Evolutionary conservation across 495 filamentous ascomycete genomes (phyloP).

Genomic region (Podospora didyma): DNA sequence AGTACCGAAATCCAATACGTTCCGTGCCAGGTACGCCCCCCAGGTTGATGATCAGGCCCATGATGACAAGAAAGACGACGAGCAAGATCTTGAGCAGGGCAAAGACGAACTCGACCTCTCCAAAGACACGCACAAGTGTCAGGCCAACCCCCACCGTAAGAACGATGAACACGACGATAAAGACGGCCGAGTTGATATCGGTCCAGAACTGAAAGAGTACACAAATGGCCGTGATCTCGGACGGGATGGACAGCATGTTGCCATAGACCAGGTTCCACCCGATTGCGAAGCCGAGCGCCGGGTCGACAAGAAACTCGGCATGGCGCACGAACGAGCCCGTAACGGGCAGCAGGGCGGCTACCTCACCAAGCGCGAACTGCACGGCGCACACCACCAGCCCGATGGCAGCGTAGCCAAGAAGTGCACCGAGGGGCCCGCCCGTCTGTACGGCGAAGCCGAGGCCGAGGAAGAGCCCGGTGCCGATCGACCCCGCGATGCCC

Average conservation of each 20-base stretch:
- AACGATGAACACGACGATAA: conserved; percentile 54
- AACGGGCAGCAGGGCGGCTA: conserved; percentile 59
- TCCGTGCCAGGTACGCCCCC: conserved; percentile 58
- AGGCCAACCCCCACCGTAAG: conserved; percentile 51
- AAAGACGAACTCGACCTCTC: conserved; percentile 59
- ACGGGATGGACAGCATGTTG: conserved; percentile 48
- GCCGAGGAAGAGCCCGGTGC: conserved; percentile 54
- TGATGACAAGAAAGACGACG: conserved; percentile 60
- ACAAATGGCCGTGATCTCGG: conserved; percentile 58
- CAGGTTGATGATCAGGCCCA: conserved; percentile 63
- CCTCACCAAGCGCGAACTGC: conserved; percentile 56
- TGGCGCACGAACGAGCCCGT: conserved; percentile 58
- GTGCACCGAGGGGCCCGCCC: conserved; percentile 46
- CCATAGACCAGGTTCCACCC: conserved; percentile 57
- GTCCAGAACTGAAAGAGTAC: conserved; percentile 59
- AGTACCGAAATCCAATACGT: conserved; percentile 61
- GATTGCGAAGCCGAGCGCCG: conserved; percentile 75
- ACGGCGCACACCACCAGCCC: conserved; percentile 48
- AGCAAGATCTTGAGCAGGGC: conserved; percentile 60
- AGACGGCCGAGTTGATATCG: conserved; percentile 46
- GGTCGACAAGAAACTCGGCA: conserved; percentile 69
- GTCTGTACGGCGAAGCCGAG: conserved; percentile 45
- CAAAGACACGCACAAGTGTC: conserved; percentile 54
- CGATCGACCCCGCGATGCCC: conserved; percentile 42
- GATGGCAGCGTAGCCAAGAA: conserved; percentile 52